Evolutionary conservation across 225 moss, liverwort and hornwort genomes (phyloP), one percentile per base, ranked within the genome.

Genomic region (Sphagnum contortum): DNA sequence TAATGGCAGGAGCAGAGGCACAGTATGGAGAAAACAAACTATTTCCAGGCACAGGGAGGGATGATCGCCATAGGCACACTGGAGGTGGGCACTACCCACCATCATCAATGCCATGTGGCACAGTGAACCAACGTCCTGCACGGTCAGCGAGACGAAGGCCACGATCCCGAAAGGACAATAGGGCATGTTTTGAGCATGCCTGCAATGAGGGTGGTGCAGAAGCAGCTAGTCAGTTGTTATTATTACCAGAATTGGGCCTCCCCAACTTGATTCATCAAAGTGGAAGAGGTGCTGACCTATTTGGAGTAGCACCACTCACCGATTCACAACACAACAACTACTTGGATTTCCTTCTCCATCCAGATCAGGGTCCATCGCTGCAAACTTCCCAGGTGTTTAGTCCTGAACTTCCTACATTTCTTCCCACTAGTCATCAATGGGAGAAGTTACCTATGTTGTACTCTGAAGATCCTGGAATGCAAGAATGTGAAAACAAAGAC

Each of bases 401-500:
- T 74, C 88, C 90, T 3, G 96, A 98, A 68, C 84, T 98, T 61
- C 96, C 92, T 7, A 80, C 78, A 3, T 98, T 98, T 63, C 81
- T 98, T 3, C 84, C 76, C 65, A 95, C 74, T 72, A 81, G 60
- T 2, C 89, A 86, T 53, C 91, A 86, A 51, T 89, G 92, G 92
- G 88, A 96, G 83, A 92, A 96, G 77, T 79, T 98, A 58, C 92
- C 92, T 2, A 85, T 89, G 89, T 71, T 98, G 47, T 92, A 83
- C 51, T 81, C 88, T 0, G 87, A 83, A 46, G 90, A 89, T 8
- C 66, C 88, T 3, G 80, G 82, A 71, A 77, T 88, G 65, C 87
- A 84, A 50, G 84, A 87, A 3, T 81, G 79, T 72, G 79, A 72
- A 45, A 75, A 69, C 57, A 92, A 98, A 48, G 88, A 98, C 45